A percentile compares a stretch with the other conserved stretches of the same genome.
Evolutionary conservation across 2,329 filamentous ascomycete species (phyloP).

Genomic region (Calonectria crousiana): DNA sequence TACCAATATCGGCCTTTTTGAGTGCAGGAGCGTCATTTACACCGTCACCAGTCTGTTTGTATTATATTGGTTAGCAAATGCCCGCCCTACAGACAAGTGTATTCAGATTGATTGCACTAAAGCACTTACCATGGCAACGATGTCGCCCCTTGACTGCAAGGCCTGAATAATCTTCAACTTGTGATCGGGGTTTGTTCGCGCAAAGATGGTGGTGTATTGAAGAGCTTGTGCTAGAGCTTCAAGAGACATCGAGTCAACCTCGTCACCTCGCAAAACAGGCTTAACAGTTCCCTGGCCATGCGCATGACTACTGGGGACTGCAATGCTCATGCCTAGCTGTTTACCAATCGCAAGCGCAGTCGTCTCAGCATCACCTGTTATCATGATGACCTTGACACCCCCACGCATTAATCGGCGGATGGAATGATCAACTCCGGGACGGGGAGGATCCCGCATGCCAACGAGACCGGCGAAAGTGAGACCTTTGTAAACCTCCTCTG

Average conservation of each 20-base stretch:
- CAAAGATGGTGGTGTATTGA: conserved; percentile 91
- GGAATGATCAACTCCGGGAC: conserved; percentile 88
- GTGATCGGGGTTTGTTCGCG: conserved; percentile 95
- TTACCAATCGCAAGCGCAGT: conserved; percentile 94
- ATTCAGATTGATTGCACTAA: neutral
- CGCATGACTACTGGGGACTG: conserved; percentile 63
- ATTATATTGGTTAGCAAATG: neutral
- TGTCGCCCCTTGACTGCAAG: conserved; percentile 91
- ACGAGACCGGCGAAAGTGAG: conserved; percentile 93
- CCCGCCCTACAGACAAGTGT: neutral
- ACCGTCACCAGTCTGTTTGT: conserved; percentile 82
- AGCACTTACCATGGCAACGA: conserved; percentile 82
- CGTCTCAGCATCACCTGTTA: conserved; percentile 95
- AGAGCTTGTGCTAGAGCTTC: conserved; percentile 87
- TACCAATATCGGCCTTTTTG: conserved; percentile 97
- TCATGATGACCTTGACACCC: conserved; percentile 98
- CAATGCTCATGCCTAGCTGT: conserved; percentile 93
- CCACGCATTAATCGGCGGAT: conserved; percentile 93
- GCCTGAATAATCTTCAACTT: conserved; percentile 97
- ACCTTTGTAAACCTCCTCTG: conserved; percentile 82
- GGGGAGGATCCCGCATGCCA: conserved; percentile 96
- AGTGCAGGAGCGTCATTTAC: conserved; percentile 97
- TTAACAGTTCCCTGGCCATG: conserved; percentile 71
- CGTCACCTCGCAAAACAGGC: conserved; percentile 86
- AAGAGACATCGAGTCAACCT: conserved; percentile 93